Percentiles rank a stretch among this genome's conserved stretches.
Evolutionary conservation across 352 stramenopile genomes (phyloP).

Genomic region (Globisporangium perplexum): DNA sequence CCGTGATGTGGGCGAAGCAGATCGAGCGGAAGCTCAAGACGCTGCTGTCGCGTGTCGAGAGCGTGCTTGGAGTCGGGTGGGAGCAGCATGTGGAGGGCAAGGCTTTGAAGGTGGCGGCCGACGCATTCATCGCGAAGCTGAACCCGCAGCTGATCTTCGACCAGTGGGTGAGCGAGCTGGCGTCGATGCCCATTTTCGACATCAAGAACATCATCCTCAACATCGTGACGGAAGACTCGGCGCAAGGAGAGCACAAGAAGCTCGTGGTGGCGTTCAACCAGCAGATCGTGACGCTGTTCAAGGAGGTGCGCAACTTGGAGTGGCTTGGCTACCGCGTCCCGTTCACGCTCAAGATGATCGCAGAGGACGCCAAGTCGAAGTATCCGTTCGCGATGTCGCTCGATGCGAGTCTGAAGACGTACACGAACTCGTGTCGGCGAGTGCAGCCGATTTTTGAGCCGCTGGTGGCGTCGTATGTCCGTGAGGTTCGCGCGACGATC

Average conservation of each 20-base stretch:
- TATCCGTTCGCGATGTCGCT: constrained; percentile 98
- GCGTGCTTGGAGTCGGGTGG: constrained; percentile 96
- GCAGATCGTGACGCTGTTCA: constrained; percentile 97
- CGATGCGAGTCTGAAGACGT: constrained; percentile 95
- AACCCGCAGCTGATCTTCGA: constrained; percentile 93
- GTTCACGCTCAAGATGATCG: constrained; percentile 93
- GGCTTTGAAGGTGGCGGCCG: constrained; percentile 89
- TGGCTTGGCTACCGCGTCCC: constrained; percentile 97
- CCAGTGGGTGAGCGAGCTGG: constrained; percentile 92
- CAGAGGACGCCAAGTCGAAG: constrained; percentile 95
- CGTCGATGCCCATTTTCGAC: constrained; percentile 88
- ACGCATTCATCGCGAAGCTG: constrained; percentile 84
- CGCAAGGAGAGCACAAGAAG: constrained; percentile 68
- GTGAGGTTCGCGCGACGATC: constrained; percentile 78
- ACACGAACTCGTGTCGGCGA: constrained; percentile 72
- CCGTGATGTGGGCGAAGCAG: constrained; percentile 99
- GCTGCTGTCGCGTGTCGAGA: constrained; percentile 94
- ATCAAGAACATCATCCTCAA: constrained; percentile 90
- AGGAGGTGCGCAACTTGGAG: constrained; percentile 98
- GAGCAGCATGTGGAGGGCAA: constrained; percentile 97
- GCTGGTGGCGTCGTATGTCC: constrained; percentile 66
- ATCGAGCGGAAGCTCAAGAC: constrained; percentile 99
- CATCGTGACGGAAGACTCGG: constrained; percentile 79
- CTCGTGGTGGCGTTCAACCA: constrained; percentile 94
- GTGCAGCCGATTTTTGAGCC: constrained; percentile 84